Percentiles rank a stretch among this genome's conserved stretches.
phyloP scores from a whole-genome alignment of 495 filamentous ascomycete genomes.

The Tetracladium setigerum region DNA sequence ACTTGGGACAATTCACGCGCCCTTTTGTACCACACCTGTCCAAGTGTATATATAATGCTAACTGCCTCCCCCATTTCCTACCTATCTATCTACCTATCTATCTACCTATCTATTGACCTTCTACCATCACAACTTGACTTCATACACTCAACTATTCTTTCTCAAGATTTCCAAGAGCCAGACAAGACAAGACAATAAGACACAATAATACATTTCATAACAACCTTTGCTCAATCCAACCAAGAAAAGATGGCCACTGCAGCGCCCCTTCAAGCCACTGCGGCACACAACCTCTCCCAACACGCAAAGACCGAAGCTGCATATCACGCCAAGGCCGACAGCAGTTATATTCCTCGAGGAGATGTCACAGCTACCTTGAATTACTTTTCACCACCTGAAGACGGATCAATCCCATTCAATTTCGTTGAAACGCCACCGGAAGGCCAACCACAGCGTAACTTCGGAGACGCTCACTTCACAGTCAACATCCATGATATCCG shows the following conservation, averaged over 20 bases:
- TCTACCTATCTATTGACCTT: no score
- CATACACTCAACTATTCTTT: background rate
- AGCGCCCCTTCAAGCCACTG: conserved; percentile 18
- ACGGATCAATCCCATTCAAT: conserved; percentile 59
- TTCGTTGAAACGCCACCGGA: conserved; percentile 58
- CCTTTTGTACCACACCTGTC: no score
- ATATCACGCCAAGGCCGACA: background rate
- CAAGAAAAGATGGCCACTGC: conserved; percentile 19
- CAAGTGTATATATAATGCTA: no score
- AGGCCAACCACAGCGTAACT: conserved; percentile 57
- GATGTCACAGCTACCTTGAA: conserved; percentile 54
- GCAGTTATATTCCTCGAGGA: conserved; percentile 49
- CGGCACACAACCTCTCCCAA: conserved; percentile 21
- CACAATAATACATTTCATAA: no score
- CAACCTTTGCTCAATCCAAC: background rate
- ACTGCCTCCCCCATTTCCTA: no score
- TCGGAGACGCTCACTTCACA: conserved; percentile 29
- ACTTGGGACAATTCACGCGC: no score
- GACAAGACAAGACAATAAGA: no score
- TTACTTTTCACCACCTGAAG: conserved; percentile 60
- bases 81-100: no score
- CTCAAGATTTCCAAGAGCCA: background rate
- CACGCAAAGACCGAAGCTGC: conserved; percentile 14
- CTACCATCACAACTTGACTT: background rate
- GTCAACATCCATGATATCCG: conserved; percentile 62